Evolutionary conservation across 495 filamentous ascomycete genomes (phyloP), one percentile per base, ranked within the genome.

Genomic region (Lasiosphaeria ovina): DNA sequence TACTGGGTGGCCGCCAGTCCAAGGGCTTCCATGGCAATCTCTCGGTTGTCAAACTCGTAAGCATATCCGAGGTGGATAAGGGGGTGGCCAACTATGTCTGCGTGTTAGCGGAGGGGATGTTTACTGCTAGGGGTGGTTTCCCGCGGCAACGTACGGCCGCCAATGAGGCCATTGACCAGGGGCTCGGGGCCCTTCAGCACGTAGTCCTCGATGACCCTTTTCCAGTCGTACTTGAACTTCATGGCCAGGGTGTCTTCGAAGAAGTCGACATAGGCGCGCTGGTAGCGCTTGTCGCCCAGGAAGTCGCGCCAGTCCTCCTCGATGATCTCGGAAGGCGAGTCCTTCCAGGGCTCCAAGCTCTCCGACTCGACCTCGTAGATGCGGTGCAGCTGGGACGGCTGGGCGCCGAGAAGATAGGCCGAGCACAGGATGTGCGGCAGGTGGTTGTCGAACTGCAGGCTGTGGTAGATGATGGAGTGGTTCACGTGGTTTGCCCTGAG

Each of bases 401-500:
- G 76, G 52, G 87, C 95, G 6, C 93, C 93, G 4, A 96, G 80
- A 3, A 96, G 76, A 72, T 92, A 97, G 8, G 92, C 87, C 17
- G 93, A 92, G 57, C 85, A 84, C 0, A 99, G 80, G 47, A 93
- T 86, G 78, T 98, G 93, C 35, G 90, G 84, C 54, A 86, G 75
- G 74, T 98, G 92, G 68, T 97, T 98, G 76, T 96, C 89, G 71
- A 88, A 96, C 61, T 83, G 76, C 10, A 90, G 79, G 52, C 89
- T 67, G 67, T 94, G 80, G 69, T 89, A 96, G 56, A 97, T 69
- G 55, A 98, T 87, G 33, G 90, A 82, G 74, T 96, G 80, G 66
- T 95, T 96, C 38, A 87, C 85, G 78, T 99, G 95, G 72, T 99
- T 98, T 33, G 93, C 85, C 65, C 87, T 87, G 38, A 99, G 69